Evolutionary conservation across 2,329 filamentous ascomycete genomes (phyloP).

Genomic region (Chaetomium sp.): DNA sequence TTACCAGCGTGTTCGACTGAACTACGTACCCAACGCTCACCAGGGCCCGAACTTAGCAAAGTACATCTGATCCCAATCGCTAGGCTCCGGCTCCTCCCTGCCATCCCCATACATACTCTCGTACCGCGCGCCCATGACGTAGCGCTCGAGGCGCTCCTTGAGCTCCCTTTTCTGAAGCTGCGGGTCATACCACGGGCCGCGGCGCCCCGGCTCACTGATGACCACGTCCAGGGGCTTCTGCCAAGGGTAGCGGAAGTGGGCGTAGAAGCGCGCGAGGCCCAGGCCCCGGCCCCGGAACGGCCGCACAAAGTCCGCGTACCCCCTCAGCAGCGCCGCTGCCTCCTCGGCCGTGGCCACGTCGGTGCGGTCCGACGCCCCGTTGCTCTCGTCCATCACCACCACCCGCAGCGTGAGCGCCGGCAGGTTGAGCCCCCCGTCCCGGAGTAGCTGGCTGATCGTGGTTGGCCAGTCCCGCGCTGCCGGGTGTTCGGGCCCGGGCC

Average conservation of each 20-base stretch:
- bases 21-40: neutral
- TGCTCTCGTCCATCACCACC: conserved; percentile 1
- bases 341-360: conserved; percentile 4
- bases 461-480: conserved; percentile 3
- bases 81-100: conserved; percentile 1
- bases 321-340: conserved; percentile 3
- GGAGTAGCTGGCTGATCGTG: neutral
- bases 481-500: conserved; percentile 10
- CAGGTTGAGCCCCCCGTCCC: neutral
- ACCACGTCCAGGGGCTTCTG: neutral
- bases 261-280: conserved; percentile 15
- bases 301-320: conserved; percentile 7
- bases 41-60: no score
- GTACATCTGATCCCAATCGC: conserved; percentile 7
- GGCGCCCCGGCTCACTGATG: neutral
- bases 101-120: conserved; percentile 2
- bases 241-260: conserved; percentile 2
- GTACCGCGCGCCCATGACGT: conserved; percentile 17
- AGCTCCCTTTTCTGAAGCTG: conserved; percentile 6
- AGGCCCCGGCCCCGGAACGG: conserved; percentile 5
- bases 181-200: conserved; percentile 7
- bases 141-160: conserved; percentile 12
- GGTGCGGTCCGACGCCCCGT: conserved; percentile 11
- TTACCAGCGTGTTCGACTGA: no score
- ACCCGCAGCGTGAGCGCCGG: conserved; percentile 13